Evolutionary conservation across 768 basidiomycete species (phyloP), one percentile per base, ranked within the genome.

Genomic region (Phaeolepiota aurea): DNA sequence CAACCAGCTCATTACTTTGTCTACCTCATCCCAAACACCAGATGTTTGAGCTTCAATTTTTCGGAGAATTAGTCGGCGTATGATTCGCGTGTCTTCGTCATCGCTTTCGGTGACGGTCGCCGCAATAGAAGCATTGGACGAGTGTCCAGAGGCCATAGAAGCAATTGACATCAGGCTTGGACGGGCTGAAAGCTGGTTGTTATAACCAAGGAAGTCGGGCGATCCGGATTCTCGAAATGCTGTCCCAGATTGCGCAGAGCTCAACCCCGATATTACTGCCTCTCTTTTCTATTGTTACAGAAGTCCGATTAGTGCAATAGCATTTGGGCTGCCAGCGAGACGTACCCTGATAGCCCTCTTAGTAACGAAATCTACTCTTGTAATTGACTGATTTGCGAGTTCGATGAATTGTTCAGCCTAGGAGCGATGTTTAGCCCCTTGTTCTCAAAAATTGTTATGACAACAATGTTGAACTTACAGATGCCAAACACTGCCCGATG

Each of bases 11-110:
- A 63, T 64, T 22, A 69, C 68, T 46, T 69, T 73, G 44, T 85
- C 80, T 32, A 84, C 64, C 51, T 84, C 79, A 32, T 79, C 78
- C 49, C 73, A 71, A 2, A 77, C 76, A 4, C 74, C 75, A 12
- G 39, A 74, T 48, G 34, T 72, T 61, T 43, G 59, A 12, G 75
- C 70, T 28, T 79, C 75, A 40, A 87, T 72, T 59, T 84, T 85
- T 34, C 79, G 72, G 30, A 77, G 56, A 15, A 86, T 50, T n/a
- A 87, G 55, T 13, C 80, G 68, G 11, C 81, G 79, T 23, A 84
- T 63, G 19, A 69, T 66, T 23, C 73, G 71, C 9, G 67, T 71
- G 44, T 86, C 85, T 36, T 84, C 76, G 41, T 82, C 82, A 46
- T 77, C 78, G 25, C 69, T 62, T 35, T 73, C 73, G 1, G 69